Percentiles rank a stretch among this genome's conserved stretches.
Conservation (phyloP, 2,329 filamentous ascomycete genomes). For the Paraconiothyrium brasiliense region DNA sequence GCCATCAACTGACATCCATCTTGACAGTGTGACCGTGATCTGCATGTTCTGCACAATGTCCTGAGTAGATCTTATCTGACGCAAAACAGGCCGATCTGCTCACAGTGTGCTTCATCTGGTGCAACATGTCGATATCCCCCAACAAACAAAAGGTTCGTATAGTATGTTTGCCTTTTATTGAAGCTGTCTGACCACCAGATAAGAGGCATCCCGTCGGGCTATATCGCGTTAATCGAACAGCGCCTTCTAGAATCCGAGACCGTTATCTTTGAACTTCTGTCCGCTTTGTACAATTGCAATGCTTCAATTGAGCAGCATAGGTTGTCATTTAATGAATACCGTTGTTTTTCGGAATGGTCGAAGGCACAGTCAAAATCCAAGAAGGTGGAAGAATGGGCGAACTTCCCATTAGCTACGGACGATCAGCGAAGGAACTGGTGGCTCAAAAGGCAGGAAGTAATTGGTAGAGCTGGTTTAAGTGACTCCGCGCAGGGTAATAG, state of each 20-base stretch:
- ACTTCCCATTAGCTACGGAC: slow-evolving; percentile 24
- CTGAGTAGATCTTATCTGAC: not conserved
- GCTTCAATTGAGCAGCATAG: slow-evolving; percentile 18
- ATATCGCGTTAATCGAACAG: slow-evolving; percentile 33
- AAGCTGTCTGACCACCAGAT: too few species aligned
- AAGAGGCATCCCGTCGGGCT: slow-evolving; percentile 36
- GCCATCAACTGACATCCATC: slow-evolving; percentile 10
- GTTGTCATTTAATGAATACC: slow-evolving; percentile 21
- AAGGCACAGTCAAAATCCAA: slow-evolving; percentile 30
- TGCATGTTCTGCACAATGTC: slow-evolving; percentile 11
- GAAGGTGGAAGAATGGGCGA: slow-evolving; percentile 36
- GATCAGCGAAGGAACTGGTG: slow-evolving; percentile 27
- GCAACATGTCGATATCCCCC: slow-evolving; percentile 30
- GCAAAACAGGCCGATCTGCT: slow-evolving; percentile 25
- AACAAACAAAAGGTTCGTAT: slow-evolving; percentile 31
- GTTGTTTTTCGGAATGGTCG: slow-evolving; percentile 16
- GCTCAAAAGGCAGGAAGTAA: slow-evolving; percentile 15
- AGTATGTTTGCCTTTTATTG: not conserved
- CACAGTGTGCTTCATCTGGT: slow-evolving; percentile 26
- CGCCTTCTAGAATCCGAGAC: slow-evolving; percentile 34
- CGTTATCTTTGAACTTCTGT: slow-evolving; percentile 29
- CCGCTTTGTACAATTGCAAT: slow-evolving; percentile 24
- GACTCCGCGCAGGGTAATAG: not conserved
- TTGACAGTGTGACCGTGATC: slow-evolving; percentile 30
- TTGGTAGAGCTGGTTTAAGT: not conserved